These are phyloP conservation scores for Trichocladium uniseriatum DNA, from an alignment of 495 filamentous ascomycete genomes.

Conservation along the genomic window DNA sequence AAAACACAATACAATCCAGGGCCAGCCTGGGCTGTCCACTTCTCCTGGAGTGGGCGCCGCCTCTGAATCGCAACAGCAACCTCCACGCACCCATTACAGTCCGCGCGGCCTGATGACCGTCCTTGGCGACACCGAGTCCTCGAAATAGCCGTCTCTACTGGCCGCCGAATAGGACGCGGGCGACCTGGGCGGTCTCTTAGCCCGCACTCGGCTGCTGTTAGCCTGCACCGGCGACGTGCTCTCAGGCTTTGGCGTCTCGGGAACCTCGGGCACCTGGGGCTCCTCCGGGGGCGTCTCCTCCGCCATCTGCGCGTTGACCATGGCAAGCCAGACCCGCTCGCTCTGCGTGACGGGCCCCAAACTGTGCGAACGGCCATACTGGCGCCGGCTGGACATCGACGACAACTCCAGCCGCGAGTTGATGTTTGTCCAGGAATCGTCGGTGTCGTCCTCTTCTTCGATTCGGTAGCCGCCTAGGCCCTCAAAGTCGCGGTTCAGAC, in stretches of 20 bases:
- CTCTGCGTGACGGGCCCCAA: constrained; percentile 19
- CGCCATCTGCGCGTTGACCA: not conserved
- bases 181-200: not conserved
- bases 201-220: not conserved
- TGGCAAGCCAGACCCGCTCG: constrained; percentile 13
- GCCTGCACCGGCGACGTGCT: not conserved
- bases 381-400: constrained; percentile 50
- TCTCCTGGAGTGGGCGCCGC: no score
- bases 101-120: no score
- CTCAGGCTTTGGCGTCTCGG: no score
- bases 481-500: constrained; percentile 63
- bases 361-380: constrained; percentile 34
- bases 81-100: no score
- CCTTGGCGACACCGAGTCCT: no score
- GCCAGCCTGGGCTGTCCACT: no score
- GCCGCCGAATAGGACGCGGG: not conserved
- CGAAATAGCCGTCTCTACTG: not conserved
- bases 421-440: constrained; percentile 60
- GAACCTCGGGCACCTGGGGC: no score
- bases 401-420: constrained; percentile 66
- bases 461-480: constrained; percentile 75
- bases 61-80: no score
- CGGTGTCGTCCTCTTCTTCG: constrained; percentile 47
- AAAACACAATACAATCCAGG: no score
- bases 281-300: constrained; percentile 3